Percentiles rank a stretch among this genome's conserved stretches.
These are phyloP conservation scores for Candida odintsovae DNA, from an alignment of 805 yeast genomes.

Conservation along the genomic window DNA sequence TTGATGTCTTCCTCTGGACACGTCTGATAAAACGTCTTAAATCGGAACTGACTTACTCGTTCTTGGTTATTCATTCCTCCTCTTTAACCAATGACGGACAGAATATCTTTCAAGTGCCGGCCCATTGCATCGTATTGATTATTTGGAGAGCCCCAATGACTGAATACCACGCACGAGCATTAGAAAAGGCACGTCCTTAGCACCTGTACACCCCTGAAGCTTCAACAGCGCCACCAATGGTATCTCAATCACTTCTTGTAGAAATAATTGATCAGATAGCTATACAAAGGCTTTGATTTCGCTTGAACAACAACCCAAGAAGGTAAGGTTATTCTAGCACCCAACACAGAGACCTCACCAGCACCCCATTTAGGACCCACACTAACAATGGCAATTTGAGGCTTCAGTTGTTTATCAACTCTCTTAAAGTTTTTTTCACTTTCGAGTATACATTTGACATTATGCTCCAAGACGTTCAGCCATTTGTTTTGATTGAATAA, in stretches of 20 bases:
- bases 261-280: not conserved
- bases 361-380: slow-evolving; percentile 23
- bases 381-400: slow-evolving; percentile 10
- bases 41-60: no score
- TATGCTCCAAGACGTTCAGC: slow-evolving; percentile 13
- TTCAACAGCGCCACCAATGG: no score
- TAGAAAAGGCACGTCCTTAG: no score
- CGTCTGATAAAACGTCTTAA: no score
- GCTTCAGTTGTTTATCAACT: not conserved
- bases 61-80: no score
- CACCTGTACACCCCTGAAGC: no score
- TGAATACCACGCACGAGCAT: no score
- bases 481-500: slow-evolving; percentile 6
- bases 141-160: no score
- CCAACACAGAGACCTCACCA: slow-evolving; percentile 25
- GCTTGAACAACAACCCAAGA: slow-evolving; percentile 11
- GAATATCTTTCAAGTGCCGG: no score
- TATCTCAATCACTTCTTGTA: not conserved
- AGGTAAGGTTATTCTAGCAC: slow-evolving; percentile 17
- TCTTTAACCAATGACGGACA: no score
- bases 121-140: no score
- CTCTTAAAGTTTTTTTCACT: not conserved
- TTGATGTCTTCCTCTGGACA: no score
- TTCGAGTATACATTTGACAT: slow-evolving; percentile 9
- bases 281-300: slow-evolving; percentile 18